Percentiles rank a stretch among this genome's conserved stretches.
phyloP scores from a whole-genome alignment of 371 early-diverging fungal genomes.

The Syncephalastrum racemosum region DNA sequence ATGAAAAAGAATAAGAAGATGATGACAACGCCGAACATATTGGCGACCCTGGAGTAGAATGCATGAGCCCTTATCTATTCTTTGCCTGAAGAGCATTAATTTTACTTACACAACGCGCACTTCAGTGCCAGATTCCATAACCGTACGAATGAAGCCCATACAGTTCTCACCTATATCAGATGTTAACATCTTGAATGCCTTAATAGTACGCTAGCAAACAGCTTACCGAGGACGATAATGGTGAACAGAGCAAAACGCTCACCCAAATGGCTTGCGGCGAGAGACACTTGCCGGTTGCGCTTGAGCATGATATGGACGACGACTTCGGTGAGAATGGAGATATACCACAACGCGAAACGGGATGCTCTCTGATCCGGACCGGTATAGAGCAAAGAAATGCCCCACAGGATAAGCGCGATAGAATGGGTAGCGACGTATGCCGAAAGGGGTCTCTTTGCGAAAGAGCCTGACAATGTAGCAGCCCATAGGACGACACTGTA shows the following conservation, averaged over 20 bases:
- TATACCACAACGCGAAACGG: conserved; percentile 52
- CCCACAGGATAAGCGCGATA: conserved; percentile 52
- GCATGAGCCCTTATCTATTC: background rate
- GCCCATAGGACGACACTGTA: conserved; percentile 33
- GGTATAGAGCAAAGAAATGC: conserved; percentile 34
- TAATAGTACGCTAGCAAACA: background rate
- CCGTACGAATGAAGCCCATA: conserved; percentile 49
- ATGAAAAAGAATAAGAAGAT: conserved; percentile 54
- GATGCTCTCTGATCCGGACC: conserved; percentile 15
- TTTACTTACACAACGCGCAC: conserved; percentile 35
- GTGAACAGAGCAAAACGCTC: conserved; percentile 61
- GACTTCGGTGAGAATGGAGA: conserved; percentile 48
- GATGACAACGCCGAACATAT: conserved; percentile 45
- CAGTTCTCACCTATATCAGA: conserved; percentile 40
- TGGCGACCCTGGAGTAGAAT: conserved; percentile 28
- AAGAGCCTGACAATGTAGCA: conserved; percentile 23
- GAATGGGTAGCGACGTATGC: conserved; percentile 40
- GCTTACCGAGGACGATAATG: conserved; percentile 50
- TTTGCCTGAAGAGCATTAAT: background rate
- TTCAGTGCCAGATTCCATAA: conserved; percentile 31
- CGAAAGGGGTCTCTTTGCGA: conserved; percentile 25
- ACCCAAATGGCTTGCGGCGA: conserved; percentile 58
- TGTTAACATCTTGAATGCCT: background rate
- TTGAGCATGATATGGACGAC: conserved; percentile 43
- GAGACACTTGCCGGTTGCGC: conserved; percentile 47